phyloP scores from a whole-genome alignment of 805 yeast species.

The Brettanomyces naardenensis region DNA sequence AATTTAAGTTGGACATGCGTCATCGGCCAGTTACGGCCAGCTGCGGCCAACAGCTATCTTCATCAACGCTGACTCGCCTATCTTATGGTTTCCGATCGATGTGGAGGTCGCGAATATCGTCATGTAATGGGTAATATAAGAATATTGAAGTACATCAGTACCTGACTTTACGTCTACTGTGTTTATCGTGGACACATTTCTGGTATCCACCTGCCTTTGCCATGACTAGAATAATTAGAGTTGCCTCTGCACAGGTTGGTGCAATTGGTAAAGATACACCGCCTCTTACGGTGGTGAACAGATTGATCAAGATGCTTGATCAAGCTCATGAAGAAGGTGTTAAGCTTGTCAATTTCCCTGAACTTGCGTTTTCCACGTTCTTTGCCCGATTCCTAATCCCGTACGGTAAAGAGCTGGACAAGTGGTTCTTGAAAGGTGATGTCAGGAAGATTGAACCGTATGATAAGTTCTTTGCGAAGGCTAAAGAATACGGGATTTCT shows the following conservation, averaged over 20 bases:
- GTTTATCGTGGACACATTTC: conserved; percentile 53
- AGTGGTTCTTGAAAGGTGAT: conserved; percentile 29
- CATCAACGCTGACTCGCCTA: too few species aligned
- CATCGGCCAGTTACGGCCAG: too few species aligned
- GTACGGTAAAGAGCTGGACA: conserved; percentile 26
- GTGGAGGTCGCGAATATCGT: conserved; percentile 34
- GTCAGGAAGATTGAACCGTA: conserved; percentile 17
- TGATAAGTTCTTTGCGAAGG: conserved; percentile 32
- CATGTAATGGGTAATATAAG: too few species aligned
- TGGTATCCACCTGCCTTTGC: too few species aligned
- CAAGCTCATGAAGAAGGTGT: conserved; percentile 27
- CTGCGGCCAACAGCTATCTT: too few species aligned
- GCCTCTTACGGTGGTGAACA: conserved; percentile 22
- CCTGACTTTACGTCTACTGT: too few species aligned
- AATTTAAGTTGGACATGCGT: too few species aligned
- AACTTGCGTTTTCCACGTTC: conserved; percentile 28
- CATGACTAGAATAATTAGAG: conserved; percentile 8
- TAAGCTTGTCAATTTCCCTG: conserved; percentile 29
- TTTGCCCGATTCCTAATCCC: conserved; percentile 28
- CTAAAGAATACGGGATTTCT: conserved; percentile 22
- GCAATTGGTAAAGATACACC: conserved; percentile 26
- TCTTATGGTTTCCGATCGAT: too few species aligned
- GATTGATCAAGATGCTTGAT: conserved; percentile 23
- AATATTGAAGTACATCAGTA: too few species aligned
- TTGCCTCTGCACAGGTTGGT: conserved; percentile 29